A percentile compares a stretch with the other conserved stretches of the same genome.
phyloP scores from a whole-genome alignment of 805 yeast genomes.

The Kodamaea neixiangensis region DNA sequence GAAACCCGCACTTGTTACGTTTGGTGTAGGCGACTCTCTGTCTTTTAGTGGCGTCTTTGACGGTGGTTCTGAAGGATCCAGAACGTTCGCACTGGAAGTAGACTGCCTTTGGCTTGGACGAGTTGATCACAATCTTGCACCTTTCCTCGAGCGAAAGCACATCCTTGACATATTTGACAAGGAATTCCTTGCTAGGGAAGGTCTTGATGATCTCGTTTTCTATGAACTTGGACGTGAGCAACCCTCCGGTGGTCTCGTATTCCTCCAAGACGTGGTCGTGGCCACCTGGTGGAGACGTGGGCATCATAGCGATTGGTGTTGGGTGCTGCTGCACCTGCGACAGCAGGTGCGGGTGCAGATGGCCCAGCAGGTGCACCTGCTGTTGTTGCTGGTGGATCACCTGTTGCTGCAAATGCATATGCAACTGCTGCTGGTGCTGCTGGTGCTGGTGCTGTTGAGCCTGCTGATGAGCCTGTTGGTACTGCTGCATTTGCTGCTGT shows the following conservation, averaged over 20 bases:
- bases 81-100: conserved; percentile 49
- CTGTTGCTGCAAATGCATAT: conserved; percentile 11
- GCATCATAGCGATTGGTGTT: conserved; percentile 17
- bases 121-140: conserved; percentile 48
- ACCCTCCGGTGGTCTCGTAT: conserved; percentile 15
- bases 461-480: conserved; percentile 15
- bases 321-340: conserved; percentile 8
- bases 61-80: conserved; percentile 48
- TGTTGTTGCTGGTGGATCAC: conserved; percentile 15
- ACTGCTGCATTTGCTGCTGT: conserved; percentile 15
- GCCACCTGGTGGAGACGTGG: conserved; percentile 17
- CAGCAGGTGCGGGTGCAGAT: conserved; percentile 12
- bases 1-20: conserved; percentile 47
- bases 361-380: conserved; percentile 8
- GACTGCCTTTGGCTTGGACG: conserved; percentile 49
- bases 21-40: conserved; percentile 50
- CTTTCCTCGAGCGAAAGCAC: conserved; percentile 36
- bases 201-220: conserved; percentile 19
- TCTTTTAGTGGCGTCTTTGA: conserved; percentile 45
- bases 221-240: conserved; percentile 16
- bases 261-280: conserved; percentile 13
- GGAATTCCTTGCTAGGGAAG: conserved; percentile 16
- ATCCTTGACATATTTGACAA: conserved; percentile 37
- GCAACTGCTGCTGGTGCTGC: conserved; percentile 18
- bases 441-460: conserved; percentile 18